Base-by-base conservation (phyloP, 78 protist genomes). In the Chrysochromulina tobinii region DNA sequence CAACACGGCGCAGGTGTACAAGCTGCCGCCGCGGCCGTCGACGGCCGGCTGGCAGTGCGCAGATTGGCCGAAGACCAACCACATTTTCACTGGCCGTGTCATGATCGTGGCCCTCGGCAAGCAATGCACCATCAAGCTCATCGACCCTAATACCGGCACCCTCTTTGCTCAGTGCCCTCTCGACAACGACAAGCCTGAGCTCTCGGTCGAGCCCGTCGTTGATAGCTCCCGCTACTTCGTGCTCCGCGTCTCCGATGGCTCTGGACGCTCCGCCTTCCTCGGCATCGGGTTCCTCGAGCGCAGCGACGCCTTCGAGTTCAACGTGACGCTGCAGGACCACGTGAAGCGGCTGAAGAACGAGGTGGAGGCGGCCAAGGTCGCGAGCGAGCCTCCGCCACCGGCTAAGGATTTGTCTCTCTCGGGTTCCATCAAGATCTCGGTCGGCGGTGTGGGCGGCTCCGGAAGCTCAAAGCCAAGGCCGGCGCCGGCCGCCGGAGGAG, bases 281-380 rank as follows among this genome's bases (percentile, higher is more conserved):
- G 97, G 97, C 61, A 79, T 96, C 69, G 97, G 97, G 21, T 96
- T 95, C 83, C 67, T 20, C 50, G 97, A 96, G 25, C 85, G 97
- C 21, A 4, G 57, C 58, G 95, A 88, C 61, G 89, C 97, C 51
- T 96, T 96, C 92, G 97, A 96, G 23, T 96, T 96, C 73, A 94
- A 95, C 92, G 96, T 95, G 53, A 48, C 97, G 59, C 38, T 96
- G 12, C 92, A 93, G 61, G 97, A 95, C 81, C 96, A 96, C 77
- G 73, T 89, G 14, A 81, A 94, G 94, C 81, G 90, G 59, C 79
- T 85, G 50, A 38, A 51, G 18, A 9, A 1, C 50, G 87, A 54
- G n/a, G 61, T 20, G 61, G 25, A 64, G 7, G 69, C 69, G 69
- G 69, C 15, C 5, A 5, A 64, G 69, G 25, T 3, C 25, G 25